Percentiles rank a stretch among this genome's conserved stretches.
Conservation (phyloP, 2,329 filamentous ascomycete species). For the Cladophialophora exuberans region DNA sequence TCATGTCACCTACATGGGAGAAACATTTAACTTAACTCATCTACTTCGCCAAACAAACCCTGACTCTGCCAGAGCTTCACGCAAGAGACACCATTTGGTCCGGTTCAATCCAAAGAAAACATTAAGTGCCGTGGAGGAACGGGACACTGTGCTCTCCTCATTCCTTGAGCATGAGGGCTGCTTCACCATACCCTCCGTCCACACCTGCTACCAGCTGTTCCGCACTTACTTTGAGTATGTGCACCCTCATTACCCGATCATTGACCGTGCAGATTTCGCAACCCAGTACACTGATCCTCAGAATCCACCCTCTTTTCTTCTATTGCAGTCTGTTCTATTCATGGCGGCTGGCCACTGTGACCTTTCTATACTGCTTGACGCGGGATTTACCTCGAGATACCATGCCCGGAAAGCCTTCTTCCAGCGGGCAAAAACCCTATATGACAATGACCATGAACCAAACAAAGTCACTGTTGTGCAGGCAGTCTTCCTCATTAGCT, state of each 20-base stretch:
- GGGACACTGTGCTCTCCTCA: conserved; percentile 26
- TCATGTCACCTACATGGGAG: conserved; percentile 28
- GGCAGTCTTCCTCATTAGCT: conserved; percentile 30
- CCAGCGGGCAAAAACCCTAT: conserved; percentile 34
- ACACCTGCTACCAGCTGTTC: conserved; percentile 30
- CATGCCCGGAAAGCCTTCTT: conserved; percentile 33
- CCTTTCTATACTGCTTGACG: conserved; percentile 16
- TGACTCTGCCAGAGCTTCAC: conserved; percentile 16
- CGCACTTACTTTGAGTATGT: conserved; percentile 32
- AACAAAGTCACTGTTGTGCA: conserved; percentile 31
- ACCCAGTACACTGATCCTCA: conserved; percentile 23
- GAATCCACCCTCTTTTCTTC: conserved; percentile 26
- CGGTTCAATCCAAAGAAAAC: conserved; percentile 26
- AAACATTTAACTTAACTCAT: conserved; percentile 30
- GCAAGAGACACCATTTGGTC: conserved; percentile 25
- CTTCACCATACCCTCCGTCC: conserved; percentile 23
- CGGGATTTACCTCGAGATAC: conserved; percentile 27
- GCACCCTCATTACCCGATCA: conserved; percentile 32
- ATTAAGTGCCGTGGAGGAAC: conserved; percentile 26
- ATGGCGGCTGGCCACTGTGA: conserved; percentile 29
- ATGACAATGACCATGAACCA: conserved; percentile 34
- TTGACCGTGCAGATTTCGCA: conserved; percentile 30
- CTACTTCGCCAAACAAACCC: conserved; percentile 29
- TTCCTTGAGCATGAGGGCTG: conserved; percentile 30
- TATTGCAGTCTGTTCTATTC: conserved; percentile 32